Conservation (phyloP, 345 rosid species). For the Eucalyptus fibrosa region DNA sequence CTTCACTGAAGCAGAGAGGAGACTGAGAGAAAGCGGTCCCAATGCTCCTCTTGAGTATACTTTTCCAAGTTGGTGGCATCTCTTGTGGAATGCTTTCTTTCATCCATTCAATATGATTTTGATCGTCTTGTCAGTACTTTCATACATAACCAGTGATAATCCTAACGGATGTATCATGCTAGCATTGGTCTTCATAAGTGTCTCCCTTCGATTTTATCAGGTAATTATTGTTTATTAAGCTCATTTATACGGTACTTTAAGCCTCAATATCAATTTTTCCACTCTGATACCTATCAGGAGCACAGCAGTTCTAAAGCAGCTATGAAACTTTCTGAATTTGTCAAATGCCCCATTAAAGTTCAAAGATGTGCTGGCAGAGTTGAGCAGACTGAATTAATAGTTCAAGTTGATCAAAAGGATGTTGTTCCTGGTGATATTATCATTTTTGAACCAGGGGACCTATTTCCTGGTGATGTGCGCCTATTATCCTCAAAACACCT, state of each 20-base stretch:
- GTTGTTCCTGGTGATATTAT: slow-evolving; percentile 67
- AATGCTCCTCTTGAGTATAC: slow-evolving; percentile 33
- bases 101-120: slow-evolving; percentile 69
- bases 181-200: slow-evolving; percentile 44
- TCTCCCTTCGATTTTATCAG: slow-evolving; percentile 54
- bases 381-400: slow-evolving; percentile 50
- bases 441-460: slow-evolving; percentile 58
- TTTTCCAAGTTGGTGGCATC: slow-evolving; percentile 53
- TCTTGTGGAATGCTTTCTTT: slow-evolving; percentile 56
- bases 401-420: slow-evolving; percentile 65
- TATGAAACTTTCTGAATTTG: slow-evolving; percentile 55
- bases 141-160: slow-evolving; percentile 50
- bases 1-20: slow-evolving; percentile 57
- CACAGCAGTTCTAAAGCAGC: slow-evolving; percentile 66
- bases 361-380: slow-evolving; percentile 70
- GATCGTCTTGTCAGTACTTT: slow-evolving; percentile 40
- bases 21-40: slow-evolving; percentile 54
- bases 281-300: slow-evolving; percentile 16
- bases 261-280: neutral
- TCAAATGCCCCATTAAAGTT: slow-evolving; percentile 53
- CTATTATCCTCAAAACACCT: slow-evolving; percentile 49
- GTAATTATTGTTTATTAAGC: slow-evolving; percentile 5
- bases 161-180: slow-evolving; percentile 68
- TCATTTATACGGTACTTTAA: neutral
- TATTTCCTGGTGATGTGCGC: slow-evolving; percentile 70